A percentile compares a stretch with the other conserved stretches of the same genome.
These are phyloP conservation scores for Cryomyces antarcticus DNA, from an alignment of 495 filamentous ascomycete genomes.

Conservation along the genomic window DNA sequence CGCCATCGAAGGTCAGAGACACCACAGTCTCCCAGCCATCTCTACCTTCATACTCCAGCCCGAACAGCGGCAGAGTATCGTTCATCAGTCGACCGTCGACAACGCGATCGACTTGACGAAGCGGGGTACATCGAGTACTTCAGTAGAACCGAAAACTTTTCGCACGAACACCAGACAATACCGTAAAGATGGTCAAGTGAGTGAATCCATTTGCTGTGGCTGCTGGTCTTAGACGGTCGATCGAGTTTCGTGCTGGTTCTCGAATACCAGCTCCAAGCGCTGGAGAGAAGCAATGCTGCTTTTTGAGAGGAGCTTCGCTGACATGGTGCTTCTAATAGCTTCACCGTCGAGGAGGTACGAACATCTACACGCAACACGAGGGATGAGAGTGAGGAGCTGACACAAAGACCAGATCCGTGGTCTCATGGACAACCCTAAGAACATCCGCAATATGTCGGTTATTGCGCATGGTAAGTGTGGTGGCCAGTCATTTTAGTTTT, in stretches of 20 bases:
- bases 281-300: neutral
- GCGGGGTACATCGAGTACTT: too few relatives aligned
- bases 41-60: too few relatives aligned
- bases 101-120: too few relatives aligned
- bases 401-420: conserved; percentile 44
- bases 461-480: conserved; percentile 73
- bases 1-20: too few relatives aligned
- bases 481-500: neutral
- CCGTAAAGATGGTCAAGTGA: conserved; percentile 99
- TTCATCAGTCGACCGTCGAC: too few relatives aligned
- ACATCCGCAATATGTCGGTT: conserved; percentile 99
- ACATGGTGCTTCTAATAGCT: conserved; percentile 37
- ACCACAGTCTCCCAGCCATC: too few relatives aligned
- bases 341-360: conserved; percentile 87
- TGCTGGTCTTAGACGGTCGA: too few relatives aligned
- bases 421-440: conserved; percentile 94
- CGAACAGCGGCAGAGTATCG: too few relatives aligned
- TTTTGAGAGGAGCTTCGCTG: conserved; percentile 4
- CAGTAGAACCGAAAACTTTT: too few relatives aligned
- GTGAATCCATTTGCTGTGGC: conserved; percentile 20
- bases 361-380: neutral
- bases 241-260: too few relatives aligned
- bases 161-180: conserved; percentile 6
- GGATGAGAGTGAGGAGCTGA: conserved; percentile 11
- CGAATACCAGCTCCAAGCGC: too few relatives aligned